Evolutionary conservation across 2,329 filamentous ascomycete species (phyloP).

Genomic region (Parastagonospora nodorum): DNA sequence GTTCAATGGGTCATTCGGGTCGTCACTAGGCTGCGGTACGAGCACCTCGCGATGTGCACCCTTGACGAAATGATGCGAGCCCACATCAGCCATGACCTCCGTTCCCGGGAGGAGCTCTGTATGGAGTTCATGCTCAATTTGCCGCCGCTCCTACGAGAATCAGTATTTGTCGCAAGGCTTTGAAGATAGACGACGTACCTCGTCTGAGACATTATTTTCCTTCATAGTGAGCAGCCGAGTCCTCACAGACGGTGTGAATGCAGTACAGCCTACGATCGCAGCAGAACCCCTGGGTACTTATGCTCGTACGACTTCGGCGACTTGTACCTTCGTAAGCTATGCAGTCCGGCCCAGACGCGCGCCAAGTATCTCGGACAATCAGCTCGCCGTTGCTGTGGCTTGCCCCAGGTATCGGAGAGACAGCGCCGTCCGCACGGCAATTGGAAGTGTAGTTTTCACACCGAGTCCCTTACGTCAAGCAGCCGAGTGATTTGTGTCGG

Average conservation of each 20-base stretch:
- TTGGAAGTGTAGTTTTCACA: neutral
- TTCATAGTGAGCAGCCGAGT: conserved; percentile 7
- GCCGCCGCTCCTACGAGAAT: conserved; percentile 46
- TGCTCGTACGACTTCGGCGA: neutral
- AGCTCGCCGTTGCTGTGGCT: neutral
- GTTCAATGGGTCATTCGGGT: conserved; percentile 60
- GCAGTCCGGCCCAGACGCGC: neutral
- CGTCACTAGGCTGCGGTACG: conserved; percentile 59
- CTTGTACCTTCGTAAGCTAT: neutral
- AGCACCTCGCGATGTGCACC: conserved; percentile 51
- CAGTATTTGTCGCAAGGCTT: neutral
- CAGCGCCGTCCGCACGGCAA: neutral
- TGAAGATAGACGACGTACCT: conserved; percentile 2
- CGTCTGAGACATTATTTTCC: conserved; percentile 10
- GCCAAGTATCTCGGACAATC: neutral
- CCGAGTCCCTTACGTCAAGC: neutral
- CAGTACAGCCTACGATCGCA: neutral
- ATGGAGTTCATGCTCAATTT: conserved; percentile 59
- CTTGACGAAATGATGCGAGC: conserved; percentile 68
- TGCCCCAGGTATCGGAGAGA: neutral
- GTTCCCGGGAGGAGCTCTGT: conserved; percentile 62
- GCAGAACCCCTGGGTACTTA: neutral
- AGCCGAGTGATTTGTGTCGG: neutral
- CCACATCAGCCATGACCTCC: conserved; percentile 66
- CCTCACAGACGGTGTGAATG: no score